Conservation (phyloP, 2,329 filamentous ascomycete species). For the Penicillium janthinellum region DNA sequence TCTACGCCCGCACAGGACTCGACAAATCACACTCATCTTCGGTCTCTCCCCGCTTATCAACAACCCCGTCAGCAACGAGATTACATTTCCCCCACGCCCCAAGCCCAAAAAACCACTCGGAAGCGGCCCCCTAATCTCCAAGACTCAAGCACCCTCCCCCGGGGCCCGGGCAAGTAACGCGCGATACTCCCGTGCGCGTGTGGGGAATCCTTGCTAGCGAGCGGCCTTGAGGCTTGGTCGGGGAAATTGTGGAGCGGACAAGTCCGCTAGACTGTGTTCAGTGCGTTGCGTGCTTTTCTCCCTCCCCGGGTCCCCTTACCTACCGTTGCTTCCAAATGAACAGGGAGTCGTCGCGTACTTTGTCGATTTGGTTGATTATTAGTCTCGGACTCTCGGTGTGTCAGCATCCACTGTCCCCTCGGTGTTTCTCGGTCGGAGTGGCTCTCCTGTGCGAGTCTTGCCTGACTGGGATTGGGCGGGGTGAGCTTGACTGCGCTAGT, state of each 20-base stretch:
- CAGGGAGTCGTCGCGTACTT: neutral
- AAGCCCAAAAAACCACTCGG: neutral
- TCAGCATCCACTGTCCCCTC: too few species aligned
- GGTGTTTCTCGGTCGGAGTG: too few species aligned
- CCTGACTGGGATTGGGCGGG: neutral
- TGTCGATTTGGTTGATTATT: neutral
- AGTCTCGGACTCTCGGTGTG: too few species aligned
- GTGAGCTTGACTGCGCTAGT: neutral
- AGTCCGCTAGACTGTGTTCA: neutral
- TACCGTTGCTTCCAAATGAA: neutral
- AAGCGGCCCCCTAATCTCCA: neutral
- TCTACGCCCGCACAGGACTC: neutral
- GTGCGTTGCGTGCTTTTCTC: neutral
- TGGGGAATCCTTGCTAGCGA: slow-evolving; percentile 13
- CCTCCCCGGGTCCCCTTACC: neutral
- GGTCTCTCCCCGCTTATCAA: too few species aligned
- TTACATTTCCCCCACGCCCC: neutral
- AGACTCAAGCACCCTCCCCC: neutral
- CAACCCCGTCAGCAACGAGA: neutral
- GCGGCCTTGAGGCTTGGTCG: slow-evolving; percentile 1
- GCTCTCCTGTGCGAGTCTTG: neutral
- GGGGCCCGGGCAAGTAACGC: neutral
- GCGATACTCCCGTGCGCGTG: slow-evolving; percentile 5
- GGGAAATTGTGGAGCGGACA: slow-evolving; percentile 9
- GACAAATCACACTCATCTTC: neutral